Evolutionary conservation across 345 rosid species (phyloP).

Genomic region (Murraya koenigii): DNA sequence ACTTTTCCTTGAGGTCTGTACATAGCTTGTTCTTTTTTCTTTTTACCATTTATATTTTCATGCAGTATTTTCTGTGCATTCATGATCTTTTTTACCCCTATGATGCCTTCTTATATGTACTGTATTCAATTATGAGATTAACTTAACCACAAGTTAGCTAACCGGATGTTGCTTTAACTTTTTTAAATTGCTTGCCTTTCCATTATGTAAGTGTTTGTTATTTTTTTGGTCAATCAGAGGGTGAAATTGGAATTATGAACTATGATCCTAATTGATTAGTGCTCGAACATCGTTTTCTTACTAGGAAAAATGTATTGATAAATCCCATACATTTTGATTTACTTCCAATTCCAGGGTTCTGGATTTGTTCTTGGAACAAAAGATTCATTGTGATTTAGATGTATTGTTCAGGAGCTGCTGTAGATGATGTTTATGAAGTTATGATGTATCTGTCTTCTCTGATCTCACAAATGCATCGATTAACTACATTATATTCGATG

Average conservation of each 20-base stretch:
- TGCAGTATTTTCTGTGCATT: neutral
- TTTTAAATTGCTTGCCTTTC: neutral
- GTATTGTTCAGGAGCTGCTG: neutral
- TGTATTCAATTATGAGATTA: neutral
- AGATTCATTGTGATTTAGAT: neutral
- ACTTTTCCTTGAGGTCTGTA: slow-evolving; percentile 60
- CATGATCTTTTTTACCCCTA: neutral
- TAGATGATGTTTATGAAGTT: neutral
- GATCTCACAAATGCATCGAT: neutral
- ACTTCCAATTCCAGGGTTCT: no score
- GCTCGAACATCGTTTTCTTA: neutral
- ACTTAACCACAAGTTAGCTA: neutral
- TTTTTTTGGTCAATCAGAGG: neutral
- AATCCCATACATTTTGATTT: neutral
- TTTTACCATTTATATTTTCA: neutral
- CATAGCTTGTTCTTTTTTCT: neutral
- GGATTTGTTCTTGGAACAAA: neutral
- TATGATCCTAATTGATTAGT: neutral
- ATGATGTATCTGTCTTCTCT: neutral
- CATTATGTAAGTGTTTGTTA: neutral
- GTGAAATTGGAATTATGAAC: neutral
- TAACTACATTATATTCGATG: neutral
- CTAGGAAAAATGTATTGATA: neutral
- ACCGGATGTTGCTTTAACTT: neutral
- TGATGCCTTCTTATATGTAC: neutral